Conservation (phyloP, 2,329 filamentous ascomycete genomes). For the Xylaria multiplex region DNA sequence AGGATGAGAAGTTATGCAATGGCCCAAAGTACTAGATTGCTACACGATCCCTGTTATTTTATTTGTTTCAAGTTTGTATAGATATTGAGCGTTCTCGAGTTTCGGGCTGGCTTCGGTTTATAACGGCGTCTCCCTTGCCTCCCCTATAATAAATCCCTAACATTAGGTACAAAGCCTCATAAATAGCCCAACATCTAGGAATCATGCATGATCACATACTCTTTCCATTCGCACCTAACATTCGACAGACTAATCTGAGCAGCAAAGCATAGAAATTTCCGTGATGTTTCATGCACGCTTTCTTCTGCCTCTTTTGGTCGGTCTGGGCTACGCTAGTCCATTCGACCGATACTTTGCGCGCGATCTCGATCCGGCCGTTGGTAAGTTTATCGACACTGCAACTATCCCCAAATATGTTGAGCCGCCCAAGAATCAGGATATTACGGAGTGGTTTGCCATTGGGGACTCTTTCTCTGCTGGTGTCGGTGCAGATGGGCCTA, state of each 20-base stretch:
- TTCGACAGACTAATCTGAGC: not conserved
- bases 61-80: not conserved
- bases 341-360: not conserved
- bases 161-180: not conserved
- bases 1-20: too few species aligned
- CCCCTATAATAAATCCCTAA: not conserved
- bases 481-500: not conserved
- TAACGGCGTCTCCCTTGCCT: not conserved
- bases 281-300: not conserved
- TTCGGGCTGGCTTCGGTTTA: not conserved
- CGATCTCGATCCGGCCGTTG: not conserved
- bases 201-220: not conserved
- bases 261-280: too few species aligned
- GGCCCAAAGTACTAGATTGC: too few species aligned
- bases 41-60: not conserved
- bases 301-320: not conserved
- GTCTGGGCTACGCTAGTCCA: not conserved
- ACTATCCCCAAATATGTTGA: constrained; percentile 9
- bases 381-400: not conserved
- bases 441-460: constrained; percentile 20
- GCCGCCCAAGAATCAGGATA: not conserved
- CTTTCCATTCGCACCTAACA: not conserved
- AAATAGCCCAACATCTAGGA: not conserved
- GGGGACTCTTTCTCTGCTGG: constrained; percentile 17
- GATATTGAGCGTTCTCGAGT: not conserved